Evolutionary conservation across 148 eudicot species (phyloP).

Genomic region (Selenicereus undatus): DNA sequence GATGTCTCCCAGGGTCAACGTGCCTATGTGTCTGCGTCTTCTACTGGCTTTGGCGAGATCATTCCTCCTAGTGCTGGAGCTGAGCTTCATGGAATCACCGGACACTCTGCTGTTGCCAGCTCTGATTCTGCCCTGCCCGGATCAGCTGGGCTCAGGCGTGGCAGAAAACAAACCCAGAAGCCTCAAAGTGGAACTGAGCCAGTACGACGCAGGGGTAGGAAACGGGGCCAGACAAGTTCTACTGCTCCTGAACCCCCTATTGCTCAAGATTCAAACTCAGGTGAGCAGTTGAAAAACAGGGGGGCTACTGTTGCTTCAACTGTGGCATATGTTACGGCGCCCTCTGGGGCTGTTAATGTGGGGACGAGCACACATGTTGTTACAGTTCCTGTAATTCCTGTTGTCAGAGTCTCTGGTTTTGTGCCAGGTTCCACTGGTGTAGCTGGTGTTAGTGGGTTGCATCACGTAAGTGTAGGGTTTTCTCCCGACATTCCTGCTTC

Average conservation of each 20-base stretch:
- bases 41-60: conserved; percentile 12
- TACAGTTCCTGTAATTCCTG: conserved; percentile 29
- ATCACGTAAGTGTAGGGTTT: conserved; percentile 27
- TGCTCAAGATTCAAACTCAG: conserved; percentile 18
- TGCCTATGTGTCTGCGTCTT: conserved; percentile 7
- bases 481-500: conserved; percentile 19
- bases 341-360: conserved; percentile 33
- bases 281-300: conserved; percentile 23
- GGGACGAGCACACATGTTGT: conserved; percentile 28
- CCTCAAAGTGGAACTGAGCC: conserved; percentile 44
- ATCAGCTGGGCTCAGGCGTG: conserved; percentile 27
- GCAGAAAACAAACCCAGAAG: conserved; percentile 54
- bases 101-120: conserved; percentile 28
- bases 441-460: conserved; percentile 27
- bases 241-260: conserved; percentile 27
- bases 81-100: conserved; percentile 9
- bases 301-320: neutral
- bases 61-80: neutral
- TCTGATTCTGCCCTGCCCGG: conserved; percentile 33
- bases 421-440: conserved; percentile 28
- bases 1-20: conserved; percentile 10
- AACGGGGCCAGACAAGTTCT: conserved; percentile 30
- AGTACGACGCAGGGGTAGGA: conserved; percentile 60
- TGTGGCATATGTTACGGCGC: conserved; percentile 22
- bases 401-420: conserved; percentile 31